Base-by-base conservation (phyloP, 2,329 filamentous ascomycete genomes). In the Phialocephala subalpina region DNA sequence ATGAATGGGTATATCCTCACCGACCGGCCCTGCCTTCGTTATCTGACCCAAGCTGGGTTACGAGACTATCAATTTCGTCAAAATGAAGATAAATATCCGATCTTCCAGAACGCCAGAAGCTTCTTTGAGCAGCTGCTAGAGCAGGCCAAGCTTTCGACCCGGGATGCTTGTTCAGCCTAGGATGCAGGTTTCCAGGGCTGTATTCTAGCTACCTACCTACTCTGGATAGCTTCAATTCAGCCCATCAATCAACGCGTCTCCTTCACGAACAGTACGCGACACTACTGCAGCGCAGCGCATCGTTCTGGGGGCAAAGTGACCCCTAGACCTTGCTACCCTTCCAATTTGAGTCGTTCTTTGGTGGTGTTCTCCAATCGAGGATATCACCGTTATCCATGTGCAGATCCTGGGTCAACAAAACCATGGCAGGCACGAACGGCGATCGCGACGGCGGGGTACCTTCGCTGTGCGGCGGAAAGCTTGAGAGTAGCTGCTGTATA, bases 301-400 rank as follows among this genome's bases (percentile, higher is more conserved):
- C 11, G 7, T 22, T 22, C 16, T 11, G 45, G 20, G 20, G 45
- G n/a, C 45, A 25, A 49, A 49, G 20, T 20, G 25, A 49, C 25
- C 20, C n/a, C 8, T 49, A 27, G 20, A 22, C 20, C 20, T 49
- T 25, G n/a, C 45, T 52, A n/a, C 42, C 42, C 42, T 45, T 18
- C 42, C n/a, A n/a, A 20, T 42, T 33, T n/a, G 8, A 53, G 49
- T 25, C 49, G 11, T 29, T 29, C 49, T 25, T 18, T 7, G 49
- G 27, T 20, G 22, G 4, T 33, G 2, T 33, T 22, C 8, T 53
- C 49, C 49, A 53, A 53, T 53, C 12, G 11, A 16, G 25, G 49
- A 33, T 12, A 27, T 53, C 49, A 53, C 49, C 49, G 25, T 20
- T 53, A 53, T 53, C 49, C 25, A 53, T 25, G 27, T 53, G 49